A percentile compares a stretch with the other conserved stretches of the same genome.
Conservation (phyloP, 2,329 filamentous ascomycete genomes). For the Fusarium sp. region DNA sequence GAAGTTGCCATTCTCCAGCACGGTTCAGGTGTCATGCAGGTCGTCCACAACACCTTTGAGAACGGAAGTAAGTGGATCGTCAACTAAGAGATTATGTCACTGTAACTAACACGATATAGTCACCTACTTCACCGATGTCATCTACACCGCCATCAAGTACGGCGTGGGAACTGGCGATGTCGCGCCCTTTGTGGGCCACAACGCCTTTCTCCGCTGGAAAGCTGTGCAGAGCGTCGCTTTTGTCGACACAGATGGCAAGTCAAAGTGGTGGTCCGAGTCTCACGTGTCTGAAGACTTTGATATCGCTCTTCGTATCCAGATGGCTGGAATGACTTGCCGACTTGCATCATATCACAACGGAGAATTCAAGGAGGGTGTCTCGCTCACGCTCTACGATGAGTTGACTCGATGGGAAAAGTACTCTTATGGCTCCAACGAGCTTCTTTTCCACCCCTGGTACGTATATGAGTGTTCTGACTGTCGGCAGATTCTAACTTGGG, state of each 20-base stretch:
- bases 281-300: constrained; percentile 87
- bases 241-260: constrained; percentile 63
- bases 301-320: constrained; percentile 80
- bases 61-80: constrained; percentile 61
- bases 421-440: constrained; percentile 79
- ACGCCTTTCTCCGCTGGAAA: constrained; percentile 80
- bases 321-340: constrained; percentile 78
- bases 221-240: constrained; percentile 46
- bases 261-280: constrained; percentile 82
- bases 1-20: constrained; percentile 82
- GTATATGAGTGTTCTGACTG: rapidly evolving
- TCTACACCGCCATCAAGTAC: constrained; percentile 82
- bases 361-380: constrained; percentile 82
- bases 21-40: constrained; percentile 83
- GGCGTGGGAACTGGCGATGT: constrained; percentile 80
- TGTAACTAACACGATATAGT: constrained; percentile 48
- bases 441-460: constrained; percentile 78
- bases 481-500: neutral
- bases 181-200: constrained; percentile 84
- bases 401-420: constrained; percentile 82
- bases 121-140: constrained; percentile 84
- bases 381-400: constrained; percentile 81
- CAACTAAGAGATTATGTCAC: neutral
- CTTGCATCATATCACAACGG: constrained; percentile 78
- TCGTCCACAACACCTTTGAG: constrained; percentile 81